Base-by-base conservation (phyloP, 2,329 filamentous ascomycete species). In the Xylaria sp. region DNA sequence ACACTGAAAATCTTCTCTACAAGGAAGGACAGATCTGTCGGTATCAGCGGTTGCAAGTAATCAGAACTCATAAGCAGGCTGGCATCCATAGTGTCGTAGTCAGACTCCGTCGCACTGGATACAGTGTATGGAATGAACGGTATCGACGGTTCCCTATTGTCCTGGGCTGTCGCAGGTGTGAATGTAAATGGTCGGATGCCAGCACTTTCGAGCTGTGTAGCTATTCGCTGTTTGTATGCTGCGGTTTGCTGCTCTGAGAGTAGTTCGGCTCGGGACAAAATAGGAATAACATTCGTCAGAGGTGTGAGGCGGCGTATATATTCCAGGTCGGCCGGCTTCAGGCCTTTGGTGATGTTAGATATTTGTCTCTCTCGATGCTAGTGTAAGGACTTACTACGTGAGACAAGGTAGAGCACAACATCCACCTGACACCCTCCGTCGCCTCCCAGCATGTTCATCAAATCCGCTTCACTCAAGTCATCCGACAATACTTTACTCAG, bases 31-130 rank as follows among this genome's bases (percentile, higher is more conserved):
- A 98, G 87, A 49, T 98, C 94, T 9, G 93, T 96, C 0, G 87
- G 81, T 3, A 92, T 81, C 4, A 97, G 84, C 0, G 95, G 95
- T 69, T 93, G 91, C 15, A 96, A 84, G 77, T 97, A 98, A 75
- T 96, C 92, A 0, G 94, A 91, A 65, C 90, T 94, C 95, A 98
- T 98, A 20, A 98, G 86, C 0, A 97, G 84, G 75, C 93, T 97
- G 20, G 94, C 95, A 78, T 98, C 95, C 90, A 98, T 97, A 51
- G 87, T 89, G 46, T 97, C 93, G 68, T 89, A 83, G 74, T 97
- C 93, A 26, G 88, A 87, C 1, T 87, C 88, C 28, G 88, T 84
- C 13, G 88, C 87, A 23, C 92, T 96, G 1, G 95, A 97, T 23
- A 97, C 86, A 0, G 93, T 89, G 76, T 93, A 97, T 2, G 90